Evolutionary conservation across 2,329 filamentous ascomycete genomes (phyloP), one percentile per base, ranked within the genome.

Genomic region (Alternaria tenuissima): DNA sequence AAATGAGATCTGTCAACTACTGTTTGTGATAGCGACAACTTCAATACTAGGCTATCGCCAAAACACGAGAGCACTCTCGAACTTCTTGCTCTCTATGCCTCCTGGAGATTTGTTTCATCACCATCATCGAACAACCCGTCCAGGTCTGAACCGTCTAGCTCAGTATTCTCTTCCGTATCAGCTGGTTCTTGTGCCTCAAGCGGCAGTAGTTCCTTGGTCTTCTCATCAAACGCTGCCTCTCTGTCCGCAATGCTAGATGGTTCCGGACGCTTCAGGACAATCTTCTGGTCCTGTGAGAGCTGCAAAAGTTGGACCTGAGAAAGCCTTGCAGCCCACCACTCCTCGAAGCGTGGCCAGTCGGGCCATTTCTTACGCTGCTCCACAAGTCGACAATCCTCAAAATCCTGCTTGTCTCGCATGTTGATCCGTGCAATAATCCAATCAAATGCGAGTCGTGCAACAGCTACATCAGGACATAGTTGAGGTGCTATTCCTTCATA

Each of bases 301-400:
- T 18, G 24, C 6, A 18, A 38, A 5, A 1, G 1, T 16, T 48
- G 18, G 8, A 3, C 24, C 7, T 47, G 11, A n/a, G 48, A 34
- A 24, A 2, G 53, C 11, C 46, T 32, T 5, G 9, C 26, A 0
- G 16, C 34, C 53, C 53, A 55, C 34, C 34, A 55, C 4, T 36
- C 32, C 26, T 41, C 7, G 6, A 55, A 55, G 24, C 53, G 53
- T 38, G 43, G 1, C 22, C 43, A 55, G 9, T 41, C 14, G 0
- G 18, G 53, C 32, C 32, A 48, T 34, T 48, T 47, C 43, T 55
- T 55, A 4, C 6, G 2, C 8, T 5, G 1, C 43, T 55, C 52
- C 0, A 30, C 0, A 14, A 14, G 24, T 3, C 3, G 4, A 22
- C 42, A 55, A 1, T n/a, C 1, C 12, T 30, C 46, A 5, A 22